phyloP scores from a whole-genome alignment of 768 basidiomycete genomes.

The Mycena galopus region DNA sequence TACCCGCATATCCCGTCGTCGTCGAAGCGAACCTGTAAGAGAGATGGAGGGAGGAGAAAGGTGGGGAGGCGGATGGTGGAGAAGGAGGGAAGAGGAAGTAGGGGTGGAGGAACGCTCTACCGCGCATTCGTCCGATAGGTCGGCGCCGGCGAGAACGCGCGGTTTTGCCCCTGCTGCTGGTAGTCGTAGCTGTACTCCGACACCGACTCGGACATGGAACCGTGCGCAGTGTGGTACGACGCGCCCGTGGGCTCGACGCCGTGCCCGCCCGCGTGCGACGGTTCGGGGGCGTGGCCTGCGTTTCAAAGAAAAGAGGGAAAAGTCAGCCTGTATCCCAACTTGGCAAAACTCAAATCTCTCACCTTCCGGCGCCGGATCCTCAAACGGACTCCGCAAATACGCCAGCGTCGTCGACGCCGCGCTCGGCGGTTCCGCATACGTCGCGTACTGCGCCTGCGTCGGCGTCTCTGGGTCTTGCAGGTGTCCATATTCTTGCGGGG shows the following conservation, averaged over 20 bases:
- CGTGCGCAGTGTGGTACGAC: constrained; percentile 38
- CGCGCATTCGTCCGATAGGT: constrained; percentile 25
- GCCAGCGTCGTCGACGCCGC: constrained; percentile 18
- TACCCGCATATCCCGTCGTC: too few relatives aligned
- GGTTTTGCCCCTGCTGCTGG: neutral
- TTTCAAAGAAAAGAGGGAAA: neutral
- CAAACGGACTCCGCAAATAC: constrained; percentile 30
- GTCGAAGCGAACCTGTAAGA: too few relatives aligned
- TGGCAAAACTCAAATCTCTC: neutral
- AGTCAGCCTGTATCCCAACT: too few relatives aligned
- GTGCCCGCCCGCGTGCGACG: neutral
- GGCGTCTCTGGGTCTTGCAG: constrained; percentile 29
- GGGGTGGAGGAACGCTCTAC: too few relatives aligned
- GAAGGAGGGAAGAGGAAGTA: too few relatives aligned
- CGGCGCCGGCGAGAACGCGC: constrained; percentile 24
- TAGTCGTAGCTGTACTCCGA: constrained; percentile 1
- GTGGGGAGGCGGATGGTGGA: too few relatives aligned
- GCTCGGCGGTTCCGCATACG: constrained; percentile 11
- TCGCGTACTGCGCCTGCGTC: constrained; percentile 36
- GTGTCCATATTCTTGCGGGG: neutral
- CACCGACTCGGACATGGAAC: neutral
- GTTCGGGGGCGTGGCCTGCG: neutral
- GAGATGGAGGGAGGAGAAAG: too few relatives aligned
- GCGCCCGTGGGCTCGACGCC: constrained; percentile 31
- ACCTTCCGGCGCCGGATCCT: constrained; percentile 23